Evolutionary conservation across 139 green algal genomes (phyloP), one percentile per base, ranked within the genome.

Genomic region (Closterium sp.): DNA sequence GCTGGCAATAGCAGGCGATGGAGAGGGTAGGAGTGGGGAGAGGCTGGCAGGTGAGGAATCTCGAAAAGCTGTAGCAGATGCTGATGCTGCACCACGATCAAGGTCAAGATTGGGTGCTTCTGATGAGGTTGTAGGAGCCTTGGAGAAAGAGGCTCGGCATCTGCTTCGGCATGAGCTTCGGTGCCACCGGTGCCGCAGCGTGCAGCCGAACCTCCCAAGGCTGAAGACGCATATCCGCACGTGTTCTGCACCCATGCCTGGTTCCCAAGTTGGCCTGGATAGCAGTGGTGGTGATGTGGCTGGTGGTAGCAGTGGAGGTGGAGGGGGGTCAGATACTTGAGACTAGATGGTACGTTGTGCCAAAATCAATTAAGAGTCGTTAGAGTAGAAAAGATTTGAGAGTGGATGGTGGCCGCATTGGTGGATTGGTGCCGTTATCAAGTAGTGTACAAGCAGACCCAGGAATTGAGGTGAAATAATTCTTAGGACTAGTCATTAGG

Each of bases 181-280:
- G 1, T 98, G 97, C 90, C 96, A 97, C 85, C 93, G 93, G 0
- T 98, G 97, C 86, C 45, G 90, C 2, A 50, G 19, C 9, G 2
- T 29, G 6, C 42, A 90, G 24, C 87, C 86, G 7, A 98, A 94
- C 90, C 96, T 98, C 86, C 97, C 97, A 0, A 34, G 90, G 10
- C 85, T 98, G 1, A 98, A 98, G 88, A 24, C 34, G 24, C 97
- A 98, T 94, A 95, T 98, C 50, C 50, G 62, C 21, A 90, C 17
- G 2, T 94, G 92, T 70, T 22, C 31, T 22, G 90, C 90, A 4
- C 86, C 90, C 38, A 34, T 91, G 34, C 88, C 88, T 10, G 45
- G 88, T 21, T 73, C 50, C 17, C 50, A 73, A 73, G 50, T 73
- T 73, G 50, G 50, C 1, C 17, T 73, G 50, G 50, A 73, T 73